A percentile compares a stretch with the other conserved stretches of the same genome.
Evolutionary conservation across 352 stramenopile species (phyloP).

Genomic region (Globisporangium echinulatum): DNA sequence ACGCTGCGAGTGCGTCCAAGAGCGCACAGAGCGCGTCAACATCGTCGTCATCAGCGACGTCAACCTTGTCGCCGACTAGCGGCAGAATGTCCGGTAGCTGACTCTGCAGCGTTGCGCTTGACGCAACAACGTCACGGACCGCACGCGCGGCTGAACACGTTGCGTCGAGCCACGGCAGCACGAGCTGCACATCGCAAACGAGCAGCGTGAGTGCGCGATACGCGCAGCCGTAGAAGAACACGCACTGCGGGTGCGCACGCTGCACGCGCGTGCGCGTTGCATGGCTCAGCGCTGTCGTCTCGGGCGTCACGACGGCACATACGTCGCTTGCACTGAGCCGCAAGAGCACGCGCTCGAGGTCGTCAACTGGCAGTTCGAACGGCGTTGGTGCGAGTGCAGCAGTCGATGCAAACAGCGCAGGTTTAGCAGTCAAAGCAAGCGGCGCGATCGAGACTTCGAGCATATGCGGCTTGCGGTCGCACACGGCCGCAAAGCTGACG

Average conservation of each 20-base stretch:
- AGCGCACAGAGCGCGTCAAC: conserved; percentile 19
- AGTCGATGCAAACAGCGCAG: background rate
- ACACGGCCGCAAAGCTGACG: conserved; percentile 37
- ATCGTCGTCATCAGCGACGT: background rate
- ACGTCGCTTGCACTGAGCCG: conserved; percentile 50
- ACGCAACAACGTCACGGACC: conserved; percentile 34
- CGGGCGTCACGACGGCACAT: conserved; percentile 44
- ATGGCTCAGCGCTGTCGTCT: conserved; percentile 29
- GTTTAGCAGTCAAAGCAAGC: too few species aligned
- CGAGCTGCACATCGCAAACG: conserved; percentile 40
- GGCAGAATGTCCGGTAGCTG: conserved; percentile 16
- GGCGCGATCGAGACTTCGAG: conserved; percentile 23
- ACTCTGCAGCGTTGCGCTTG: conserved; percentile 37
- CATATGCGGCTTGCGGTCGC: conserved; percentile 33
- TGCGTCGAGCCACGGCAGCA: conserved; percentile 43
- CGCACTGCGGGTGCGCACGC: conserved; percentile 48
- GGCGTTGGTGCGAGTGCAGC: conserved; percentile 2
- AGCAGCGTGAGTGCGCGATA: conserved; percentile 38
- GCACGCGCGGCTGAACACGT: conserved; percentile 31
- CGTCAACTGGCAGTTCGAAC: conserved; percentile 28
- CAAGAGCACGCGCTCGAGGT: conserved; percentile 38
- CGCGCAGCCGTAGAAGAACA: conserved; percentile 65
- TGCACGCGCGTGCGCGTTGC: conserved; percentile 42
- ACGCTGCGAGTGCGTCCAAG: conserved; percentile 42
- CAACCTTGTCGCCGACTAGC: background rate